Percentiles rank a stretch among this genome's conserved stretches.
Conservation (phyloP, 2,329 filamentous ascomycete genomes). For the Fonsecaea monophora region DNA sequence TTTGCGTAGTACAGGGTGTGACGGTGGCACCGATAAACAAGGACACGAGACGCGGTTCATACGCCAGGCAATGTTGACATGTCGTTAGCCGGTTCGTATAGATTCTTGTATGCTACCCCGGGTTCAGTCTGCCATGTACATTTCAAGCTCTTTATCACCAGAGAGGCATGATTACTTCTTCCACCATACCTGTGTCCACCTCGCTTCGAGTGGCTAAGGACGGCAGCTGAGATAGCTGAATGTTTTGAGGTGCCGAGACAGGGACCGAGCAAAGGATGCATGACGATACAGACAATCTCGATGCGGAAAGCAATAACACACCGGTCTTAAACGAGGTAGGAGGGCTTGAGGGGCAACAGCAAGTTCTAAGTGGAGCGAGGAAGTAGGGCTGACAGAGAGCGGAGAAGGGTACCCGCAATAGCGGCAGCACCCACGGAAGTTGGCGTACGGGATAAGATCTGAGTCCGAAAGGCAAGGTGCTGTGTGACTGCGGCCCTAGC, state of each 20-base stretch:
- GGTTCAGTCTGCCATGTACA: neutral
- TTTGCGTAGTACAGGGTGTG: neutral
- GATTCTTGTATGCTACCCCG: neutral
- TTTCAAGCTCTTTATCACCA: neutral
- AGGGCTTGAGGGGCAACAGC: neutral
- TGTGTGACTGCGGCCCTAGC: neutral
- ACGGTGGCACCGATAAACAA: neutral
- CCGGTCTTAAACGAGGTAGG: no score
- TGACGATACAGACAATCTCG: neutral
- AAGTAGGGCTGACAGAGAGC: constrained; percentile 11
- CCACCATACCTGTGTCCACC: neutral
- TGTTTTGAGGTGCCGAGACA: neutral
- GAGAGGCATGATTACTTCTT: neutral
- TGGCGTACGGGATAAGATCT: neutral
- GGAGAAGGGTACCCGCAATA: constrained; percentile 8
- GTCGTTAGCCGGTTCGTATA: neutral
- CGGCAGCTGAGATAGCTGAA: neutral
- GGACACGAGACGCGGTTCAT: neutral
- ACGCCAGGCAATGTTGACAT: neutral
- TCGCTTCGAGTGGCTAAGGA: neutral
- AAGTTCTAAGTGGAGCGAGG: constrained; percentile 1
- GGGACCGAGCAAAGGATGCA: neutral
- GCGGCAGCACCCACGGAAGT: neutral
- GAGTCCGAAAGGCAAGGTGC: neutral
- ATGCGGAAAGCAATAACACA: neutral